Evolutionary conservation across 2,329 filamentous ascomycete genomes (phyloP).

Genomic region (Paraphoma chrysanthemicola): DNA sequence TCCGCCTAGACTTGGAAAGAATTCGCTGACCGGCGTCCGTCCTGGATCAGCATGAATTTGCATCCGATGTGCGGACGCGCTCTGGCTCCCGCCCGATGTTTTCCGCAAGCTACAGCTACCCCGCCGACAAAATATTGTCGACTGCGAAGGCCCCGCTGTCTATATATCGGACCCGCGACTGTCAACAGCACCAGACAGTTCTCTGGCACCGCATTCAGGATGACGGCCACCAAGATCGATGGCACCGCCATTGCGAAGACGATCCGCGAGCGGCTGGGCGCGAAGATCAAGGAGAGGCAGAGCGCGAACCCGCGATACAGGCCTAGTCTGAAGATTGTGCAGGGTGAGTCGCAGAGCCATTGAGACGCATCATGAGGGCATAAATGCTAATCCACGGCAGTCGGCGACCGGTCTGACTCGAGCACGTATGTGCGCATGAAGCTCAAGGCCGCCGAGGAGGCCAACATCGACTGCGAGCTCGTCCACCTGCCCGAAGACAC

Average conservation of each 20-base stretch:
- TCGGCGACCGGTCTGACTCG: slow-evolving; percentile 92
- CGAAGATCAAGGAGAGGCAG: slow-evolving; percentile 83
- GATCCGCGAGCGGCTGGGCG: slow-evolving; percentile 82
- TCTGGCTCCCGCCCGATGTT: slow-evolving; percentile 33
- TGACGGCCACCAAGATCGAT: slow-evolving; percentile 92
- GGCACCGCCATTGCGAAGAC: slow-evolving; percentile 92
- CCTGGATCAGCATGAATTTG: slow-evolving; percentile 32
- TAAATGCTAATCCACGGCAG: slow-evolving; percentile 53
- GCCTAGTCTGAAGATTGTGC: slow-evolving; percentile 91
- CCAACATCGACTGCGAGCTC: slow-evolving; percentile 87
- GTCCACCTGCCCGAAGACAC: slow-evolving; percentile 83
- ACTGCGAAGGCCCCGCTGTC: slow-evolving; percentile 19
- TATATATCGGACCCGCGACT: slow-evolving; percentile 22
- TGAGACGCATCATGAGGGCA: not conserved
- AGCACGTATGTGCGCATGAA: slow-evolving; percentile 99
- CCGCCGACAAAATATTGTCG: slow-evolving; percentile 37
- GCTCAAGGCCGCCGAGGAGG: slow-evolving; percentile 94
- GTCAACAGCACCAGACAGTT: slow-evolving; percentile 43
- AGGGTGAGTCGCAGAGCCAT: slow-evolving; percentile 65
- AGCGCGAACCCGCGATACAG: slow-evolving; percentile 84
- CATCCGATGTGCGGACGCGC: slow-evolving; percentile 40
- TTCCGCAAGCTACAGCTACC: slow-evolving; percentile 40
- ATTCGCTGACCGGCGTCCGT: slow-evolving; percentile 22
- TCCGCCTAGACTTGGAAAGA: slow-evolving; percentile 33
- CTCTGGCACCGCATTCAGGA: slow-evolving; percentile 64